These are phyloP conservation scores for Fusarium sp. DNA, from an alignment of 2,329 filamentous ascomycete genomes.

Conservation along the genomic window DNA sequence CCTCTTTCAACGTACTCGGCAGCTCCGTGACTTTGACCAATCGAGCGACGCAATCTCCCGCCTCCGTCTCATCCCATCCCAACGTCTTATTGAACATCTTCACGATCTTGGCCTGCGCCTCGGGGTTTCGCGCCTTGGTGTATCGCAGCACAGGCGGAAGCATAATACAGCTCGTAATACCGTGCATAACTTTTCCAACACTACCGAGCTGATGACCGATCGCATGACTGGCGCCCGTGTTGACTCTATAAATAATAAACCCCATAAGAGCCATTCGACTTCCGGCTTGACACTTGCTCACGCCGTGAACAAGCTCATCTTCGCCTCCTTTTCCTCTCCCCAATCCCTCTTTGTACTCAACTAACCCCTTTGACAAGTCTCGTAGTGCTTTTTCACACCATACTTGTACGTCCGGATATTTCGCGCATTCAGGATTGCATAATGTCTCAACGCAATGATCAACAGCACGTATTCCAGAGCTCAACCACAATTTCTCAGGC, in stretches of 20 bases:
- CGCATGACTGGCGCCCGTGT: conserved; percentile 26
- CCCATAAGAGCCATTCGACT: conserved; percentile 31
- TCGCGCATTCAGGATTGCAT: conserved; percentile 12
- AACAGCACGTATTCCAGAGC: conserved; percentile 18
- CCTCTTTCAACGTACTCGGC: neutral
- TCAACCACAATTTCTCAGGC: neutral
- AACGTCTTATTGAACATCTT: conserved; percentile 8
- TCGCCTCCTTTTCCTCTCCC: neutral
- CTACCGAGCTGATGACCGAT: conserved; percentile 17
- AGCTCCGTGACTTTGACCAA: conserved; percentile 5
- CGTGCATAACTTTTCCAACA: conserved; percentile 25
- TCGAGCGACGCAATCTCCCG: neutral
- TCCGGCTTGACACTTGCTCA: conserved; percentile 22
- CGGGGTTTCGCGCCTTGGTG: neutral
- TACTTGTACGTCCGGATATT: neutral
- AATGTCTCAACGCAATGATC: conserved; percentile 17
- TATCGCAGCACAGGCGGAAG: conserved; percentile 11
- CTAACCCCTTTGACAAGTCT: neutral
- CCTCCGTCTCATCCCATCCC: conserved; percentile 10
- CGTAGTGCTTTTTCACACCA: conserved; percentile 16
- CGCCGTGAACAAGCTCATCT: neutral
- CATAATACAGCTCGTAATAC: conserved; percentile 23
- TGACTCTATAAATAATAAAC: conserved; percentile 11
- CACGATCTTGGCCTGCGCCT: neutral
- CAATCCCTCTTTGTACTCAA: conserved; percentile 16